Conservation (phyloP, 2,329 filamentous ascomycete species). For the Colletotrichum caudatum region DNA sequence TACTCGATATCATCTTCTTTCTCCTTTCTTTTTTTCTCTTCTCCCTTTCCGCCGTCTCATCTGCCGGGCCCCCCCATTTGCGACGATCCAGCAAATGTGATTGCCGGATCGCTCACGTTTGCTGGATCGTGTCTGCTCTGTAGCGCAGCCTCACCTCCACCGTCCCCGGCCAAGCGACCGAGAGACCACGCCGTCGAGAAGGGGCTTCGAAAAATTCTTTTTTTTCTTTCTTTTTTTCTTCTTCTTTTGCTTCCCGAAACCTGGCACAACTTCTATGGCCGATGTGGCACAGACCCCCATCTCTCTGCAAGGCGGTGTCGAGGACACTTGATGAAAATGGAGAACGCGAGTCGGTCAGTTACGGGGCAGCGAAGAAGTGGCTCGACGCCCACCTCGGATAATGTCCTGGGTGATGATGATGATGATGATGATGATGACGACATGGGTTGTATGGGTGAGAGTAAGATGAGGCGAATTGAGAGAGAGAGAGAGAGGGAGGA, state of each 20-base stretch:
- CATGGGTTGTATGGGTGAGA: conserved; percentile 5
- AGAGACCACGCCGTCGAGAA: conserved; percentile 4
- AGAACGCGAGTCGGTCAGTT: conserved; percentile 1
- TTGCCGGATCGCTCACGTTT: conserved; percentile 26
- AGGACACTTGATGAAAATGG: conserved; percentile 5
- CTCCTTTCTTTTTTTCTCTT: neutral
- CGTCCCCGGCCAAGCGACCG: neutral
- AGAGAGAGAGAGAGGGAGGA: too few species aligned
- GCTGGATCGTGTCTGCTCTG: too few species aligned
- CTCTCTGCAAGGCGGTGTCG: neutral
- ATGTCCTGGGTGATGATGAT: neutral
- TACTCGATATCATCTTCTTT: too few species aligned
- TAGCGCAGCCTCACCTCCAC: conserved; percentile 4
- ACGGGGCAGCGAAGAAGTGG: neutral
- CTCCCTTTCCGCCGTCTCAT: conserved; percentile 1
- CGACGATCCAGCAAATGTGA: conserved; percentile 1
- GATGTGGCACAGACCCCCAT: neutral
- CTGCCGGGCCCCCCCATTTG: conserved; percentile 20
- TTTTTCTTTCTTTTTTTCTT: neutral
- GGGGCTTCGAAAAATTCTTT: neutral
- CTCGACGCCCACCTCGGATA: too few species aligned
- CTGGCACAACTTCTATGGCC: neutral
- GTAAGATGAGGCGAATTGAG: conserved; percentile 4
- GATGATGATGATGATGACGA: neutral
- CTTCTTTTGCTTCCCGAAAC: too few species aligned